These are phyloP conservation scores for Chaetomium strumarium DNA, from an alignment of 2,329 filamentous ascomycete genomes.

Conservation along the genomic window DNA sequence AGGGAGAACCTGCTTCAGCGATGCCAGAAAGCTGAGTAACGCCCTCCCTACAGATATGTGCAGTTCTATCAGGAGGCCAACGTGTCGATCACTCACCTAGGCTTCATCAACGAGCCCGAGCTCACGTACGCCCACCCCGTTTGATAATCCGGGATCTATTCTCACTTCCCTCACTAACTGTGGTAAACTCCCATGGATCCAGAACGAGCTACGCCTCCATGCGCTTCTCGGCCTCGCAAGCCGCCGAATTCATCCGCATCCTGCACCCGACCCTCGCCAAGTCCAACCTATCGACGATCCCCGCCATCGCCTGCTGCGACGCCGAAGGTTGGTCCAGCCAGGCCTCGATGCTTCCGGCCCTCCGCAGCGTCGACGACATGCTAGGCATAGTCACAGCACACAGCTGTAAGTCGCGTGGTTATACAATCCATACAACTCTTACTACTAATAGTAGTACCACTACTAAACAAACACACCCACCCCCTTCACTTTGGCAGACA, in stretches of 20 bases:
- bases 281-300: conserved; percentile 24
- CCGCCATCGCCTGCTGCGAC: conserved; percentile 36
- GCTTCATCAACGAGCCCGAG: conserved; percentile 44
- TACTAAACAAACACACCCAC: too few species aligned
- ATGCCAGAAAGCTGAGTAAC: too few species aligned
- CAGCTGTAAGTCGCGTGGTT: too few species aligned
- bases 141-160: too few species aligned
- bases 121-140: conserved; percentile 19
- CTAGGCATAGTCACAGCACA: too few species aligned
- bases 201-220: conserved; percentile 39
- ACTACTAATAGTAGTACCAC: too few species aligned
- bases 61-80: conserved; percentile 40
- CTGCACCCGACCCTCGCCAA: conserved; percentile 37
- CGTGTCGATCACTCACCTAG: conserved; percentile 40
- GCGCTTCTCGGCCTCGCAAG: conserved; percentile 71
- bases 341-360: conserved; percentile 27
- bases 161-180: too few species aligned
- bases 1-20: too few species aligned
- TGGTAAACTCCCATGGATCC: too few species aligned
- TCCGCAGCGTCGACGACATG: too few species aligned
- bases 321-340: conserved; percentile 36
- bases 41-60: conserved; percentile 30
- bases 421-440: too few species aligned
- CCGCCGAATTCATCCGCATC: conserved; percentile 46
- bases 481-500: too few species aligned